Evolutionary conservation across 257 asterid genomes (phyloP).

Genomic region (Solanum ossicruentum): DNA sequence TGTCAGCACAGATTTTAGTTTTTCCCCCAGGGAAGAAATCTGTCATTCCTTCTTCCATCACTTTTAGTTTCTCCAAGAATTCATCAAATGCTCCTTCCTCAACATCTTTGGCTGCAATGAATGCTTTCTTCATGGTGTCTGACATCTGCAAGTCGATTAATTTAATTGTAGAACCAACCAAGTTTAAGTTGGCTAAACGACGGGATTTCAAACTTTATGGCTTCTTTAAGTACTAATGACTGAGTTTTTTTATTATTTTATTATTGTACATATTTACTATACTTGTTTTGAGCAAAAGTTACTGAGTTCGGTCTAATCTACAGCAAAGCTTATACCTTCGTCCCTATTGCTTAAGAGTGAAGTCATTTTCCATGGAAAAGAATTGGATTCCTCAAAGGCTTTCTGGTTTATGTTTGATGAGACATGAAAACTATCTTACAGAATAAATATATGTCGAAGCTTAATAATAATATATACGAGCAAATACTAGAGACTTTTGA

Average conservation of each 20-base stretch:
- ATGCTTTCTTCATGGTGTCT: conserved; percentile 6
- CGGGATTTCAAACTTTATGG: too few relatives aligned
- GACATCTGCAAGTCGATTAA: conserved; percentile 4
- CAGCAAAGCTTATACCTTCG: too few relatives aligned
- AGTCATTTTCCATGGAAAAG: neutral
- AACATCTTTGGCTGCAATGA: neutral
- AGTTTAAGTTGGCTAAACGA: neutral
- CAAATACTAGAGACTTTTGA: neutral
- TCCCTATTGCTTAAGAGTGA: neutral
- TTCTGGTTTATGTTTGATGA: neutral
- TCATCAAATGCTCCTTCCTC: conserved; percentile 4
- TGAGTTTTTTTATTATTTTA: too few relatives aligned
- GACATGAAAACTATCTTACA: neutral
- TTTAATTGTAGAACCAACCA: neutral
- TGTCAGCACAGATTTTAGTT: neutral
- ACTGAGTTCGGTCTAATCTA: too few relatives aligned
- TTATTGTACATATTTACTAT: too few relatives aligned
- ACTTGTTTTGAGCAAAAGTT: too few relatives aligned
- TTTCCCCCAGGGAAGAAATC: conserved; percentile 4
- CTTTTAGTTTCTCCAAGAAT: conserved; percentile 11
- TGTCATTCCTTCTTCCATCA: conserved; percentile 20
- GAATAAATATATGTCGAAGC: neutral
- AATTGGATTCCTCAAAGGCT: neutral
- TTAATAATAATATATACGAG: neutral
- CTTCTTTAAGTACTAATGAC: too few relatives aligned